Percentiles rank a stretch among this genome's conserved stretches.
phyloP scores from a whole-genome alignment of 169 alveolate genomes.

The Plasmodium yoelii region DNA sequence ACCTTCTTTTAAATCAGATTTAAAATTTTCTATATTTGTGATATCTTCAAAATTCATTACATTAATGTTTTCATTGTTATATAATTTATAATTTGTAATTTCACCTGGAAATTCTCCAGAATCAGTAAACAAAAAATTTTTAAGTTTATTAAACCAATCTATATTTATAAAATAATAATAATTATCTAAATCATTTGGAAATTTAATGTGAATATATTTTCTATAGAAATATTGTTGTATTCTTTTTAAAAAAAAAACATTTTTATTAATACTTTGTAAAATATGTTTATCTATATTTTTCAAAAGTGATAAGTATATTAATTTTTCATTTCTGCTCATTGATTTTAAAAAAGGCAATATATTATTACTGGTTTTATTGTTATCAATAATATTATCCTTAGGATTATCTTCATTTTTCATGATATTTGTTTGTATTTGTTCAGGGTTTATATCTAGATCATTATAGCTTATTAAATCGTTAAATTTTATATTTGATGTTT shows the following conservation, averaged over 20 bases:
- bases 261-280: slow-evolving; percentile 25
- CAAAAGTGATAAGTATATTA: slow-evolving; percentile 2
- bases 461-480: background rate
- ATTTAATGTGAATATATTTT: slow-evolving; percentile 60
- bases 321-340: background rate
- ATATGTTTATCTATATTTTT: background rate
- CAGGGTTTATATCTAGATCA: background rate
- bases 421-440: background rate
- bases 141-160: slow-evolving; percentile 56
- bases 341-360: too few species aligned
- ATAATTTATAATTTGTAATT: slow-evolving; percentile 49
- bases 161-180: slow-evolving; percentile 30
- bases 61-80: background rate
- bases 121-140: slow-evolving; percentile 22
- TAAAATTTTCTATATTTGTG: slow-evolving; percentile 33
- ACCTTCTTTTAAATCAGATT: slow-evolving; percentile 53
- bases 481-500: too few species aligned
- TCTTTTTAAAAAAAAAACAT: slow-evolving; percentile 48
- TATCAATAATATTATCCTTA: background rate
- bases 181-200: slow-evolving; percentile 44
- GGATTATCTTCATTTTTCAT: background rate
- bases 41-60: background rate
- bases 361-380: background rate
- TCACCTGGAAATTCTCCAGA: slow-evolving; percentile 36
- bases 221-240: slow-evolving; percentile 62